Conservation (phyloP, 768 basidiomycete species). For the Serendipita sp. region DNA sequence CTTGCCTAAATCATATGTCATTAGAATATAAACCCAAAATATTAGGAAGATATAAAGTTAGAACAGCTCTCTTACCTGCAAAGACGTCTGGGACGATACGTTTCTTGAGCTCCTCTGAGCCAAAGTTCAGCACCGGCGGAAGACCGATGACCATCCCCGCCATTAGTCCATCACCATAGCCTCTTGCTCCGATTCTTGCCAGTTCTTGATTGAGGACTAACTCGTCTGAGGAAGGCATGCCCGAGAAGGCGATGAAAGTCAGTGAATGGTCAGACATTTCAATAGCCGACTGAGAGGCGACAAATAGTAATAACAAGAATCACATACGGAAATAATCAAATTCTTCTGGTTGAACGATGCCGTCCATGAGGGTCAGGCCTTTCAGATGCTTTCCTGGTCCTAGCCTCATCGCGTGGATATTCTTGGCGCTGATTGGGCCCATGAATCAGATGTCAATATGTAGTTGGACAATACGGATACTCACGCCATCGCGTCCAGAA, state of each 20-base stretch:
- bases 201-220: slow-evolving; percentile 71
- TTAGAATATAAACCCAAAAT: slow-evolving; percentile 28
- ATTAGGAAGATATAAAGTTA: slow-evolving; percentile 30
- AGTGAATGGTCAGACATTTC: slow-evolving; percentile 18
- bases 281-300: slow-evolving; percentile 8
- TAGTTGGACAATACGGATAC: slow-evolving; percentile 6
- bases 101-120: slow-evolving; percentile 33
- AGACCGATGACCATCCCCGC: slow-evolving; percentile 70
- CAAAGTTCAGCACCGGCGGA: slow-evolving; percentile 77
- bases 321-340: slow-evolving; percentile 73
- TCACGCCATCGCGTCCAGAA: slow-evolving; percentile 69
- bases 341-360: slow-evolving; percentile 61
- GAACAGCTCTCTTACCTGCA: slow-evolving; percentile 19
- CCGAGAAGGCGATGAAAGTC: not conserved
- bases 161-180: slow-evolving; percentile 68
- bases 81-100: slow-evolving; percentile 21
- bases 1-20: slow-evolving; percentile 28
- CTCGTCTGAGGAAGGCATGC: slow-evolving; percentile 21
- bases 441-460: slow-evolving; percentile 10
- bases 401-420: slow-evolving; percentile 16
- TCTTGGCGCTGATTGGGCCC: not conserved
- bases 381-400: slow-evolving; percentile 82
- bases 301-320: too few species aligned
- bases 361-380: slow-evolving; percentile 60
- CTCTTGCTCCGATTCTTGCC: slow-evolving; percentile 48